A percentile compares a stretch with the other conserved stretches of the same genome.
These are phyloP conservation scores for Fistulinella prunicolor DNA, from an alignment of 768 basidiomycete species.

Conservation along the genomic window DNA sequence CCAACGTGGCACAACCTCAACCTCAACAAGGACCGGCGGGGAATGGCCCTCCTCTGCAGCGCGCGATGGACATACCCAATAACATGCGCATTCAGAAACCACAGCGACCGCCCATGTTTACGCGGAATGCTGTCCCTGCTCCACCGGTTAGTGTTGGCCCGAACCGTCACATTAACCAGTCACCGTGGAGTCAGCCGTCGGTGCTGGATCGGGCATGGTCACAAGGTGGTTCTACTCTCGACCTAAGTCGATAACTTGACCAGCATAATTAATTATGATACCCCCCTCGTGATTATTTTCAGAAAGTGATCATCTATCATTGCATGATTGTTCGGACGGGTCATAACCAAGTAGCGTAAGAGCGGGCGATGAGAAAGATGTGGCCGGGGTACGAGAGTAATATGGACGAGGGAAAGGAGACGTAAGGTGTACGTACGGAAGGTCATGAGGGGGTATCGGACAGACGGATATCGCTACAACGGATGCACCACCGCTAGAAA, in stretches of 20 bases:
- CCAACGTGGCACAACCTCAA: slow-evolving; percentile 22
- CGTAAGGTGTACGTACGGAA: neutral
- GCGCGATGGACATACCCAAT: slow-evolving; percentile 51
- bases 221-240: slow-evolving; percentile 36
- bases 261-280: slow-evolving; percentile 5
- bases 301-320: slow-evolving; percentile 14
- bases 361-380: neutral
- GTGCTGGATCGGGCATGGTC: slow-evolving; percentile 46
- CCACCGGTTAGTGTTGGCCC: slow-evolving; percentile 34
- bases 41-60: slow-evolving; percentile 38
- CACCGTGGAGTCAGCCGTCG: slow-evolving; percentile 40
- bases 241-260: slow-evolving; percentile 36
- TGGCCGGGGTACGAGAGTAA: too few relatives aligned
- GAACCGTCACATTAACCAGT: slow-evolving; percentile 39
- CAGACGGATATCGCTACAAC: slow-evolving; percentile 27
- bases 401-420: too few relatives aligned
- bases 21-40: slow-evolving; percentile 29
- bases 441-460: slow-evolving; percentile 19
- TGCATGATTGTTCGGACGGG: slow-evolving; percentile 2
- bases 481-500: slow-evolving; percentile 7
- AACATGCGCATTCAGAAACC: slow-evolving; percentile 51
- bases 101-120: slow-evolving; percentile 58
- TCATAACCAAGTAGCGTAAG: neutral
- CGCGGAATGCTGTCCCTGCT: slow-evolving; percentile 33
- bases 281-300: neutral